These are phyloP conservation scores for Diaporthe aspalathi DNA, from an alignment of 2,329 filamentous ascomycete genomes.

Conservation along the genomic window DNA sequence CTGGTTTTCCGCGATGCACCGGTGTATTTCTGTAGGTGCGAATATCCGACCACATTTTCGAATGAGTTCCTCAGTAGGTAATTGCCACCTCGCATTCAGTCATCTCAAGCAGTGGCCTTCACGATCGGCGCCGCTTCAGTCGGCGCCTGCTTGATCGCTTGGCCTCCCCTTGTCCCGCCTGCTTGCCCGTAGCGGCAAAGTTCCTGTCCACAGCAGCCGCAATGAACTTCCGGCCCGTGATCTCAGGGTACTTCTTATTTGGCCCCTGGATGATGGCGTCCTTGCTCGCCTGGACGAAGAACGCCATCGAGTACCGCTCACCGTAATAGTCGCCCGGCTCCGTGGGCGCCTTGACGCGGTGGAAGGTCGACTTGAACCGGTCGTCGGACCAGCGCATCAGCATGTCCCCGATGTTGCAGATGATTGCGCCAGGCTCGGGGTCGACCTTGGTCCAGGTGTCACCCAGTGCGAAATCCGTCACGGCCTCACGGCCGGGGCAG, in stretches of 20 bases:
- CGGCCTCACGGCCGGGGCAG: constrained; percentile 66
- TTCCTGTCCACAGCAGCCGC: constrained; percentile 64
- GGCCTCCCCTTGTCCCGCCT: neutral
- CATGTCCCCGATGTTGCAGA: constrained; percentile 69
- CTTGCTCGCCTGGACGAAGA: constrained; percentile 69
- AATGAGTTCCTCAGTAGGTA: neutral
- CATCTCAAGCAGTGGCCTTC: constrained; percentile 2
- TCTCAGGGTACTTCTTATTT: constrained; percentile 64
- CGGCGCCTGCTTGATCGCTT: neutral
- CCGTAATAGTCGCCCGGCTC: constrained; percentile 59
- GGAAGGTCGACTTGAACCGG: constrained; percentile 70
- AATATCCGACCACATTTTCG: no score
- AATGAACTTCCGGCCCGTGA: constrained; percentile 68
- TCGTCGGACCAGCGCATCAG: constrained; percentile 71
- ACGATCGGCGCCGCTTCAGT: neutral
- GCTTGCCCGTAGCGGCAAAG: constrained; percentile 52
- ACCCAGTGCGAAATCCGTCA: constrained; percentile 64
- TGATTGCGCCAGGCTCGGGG: constrained; percentile 58
- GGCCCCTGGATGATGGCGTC: constrained; percentile 66
- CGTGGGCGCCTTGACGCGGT: constrained; percentile 55
- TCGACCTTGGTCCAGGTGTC: constrained; percentile 68
- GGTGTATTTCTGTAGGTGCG: no score
- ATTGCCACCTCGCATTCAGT: no score
- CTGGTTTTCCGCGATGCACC: no score
- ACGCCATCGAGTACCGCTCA: constrained; percentile 68